These are phyloP conservation scores for Zygosaccharomyces gambellarensis DNA, from an alignment of 805 yeast species.

Conservation along the genomic window DNA sequence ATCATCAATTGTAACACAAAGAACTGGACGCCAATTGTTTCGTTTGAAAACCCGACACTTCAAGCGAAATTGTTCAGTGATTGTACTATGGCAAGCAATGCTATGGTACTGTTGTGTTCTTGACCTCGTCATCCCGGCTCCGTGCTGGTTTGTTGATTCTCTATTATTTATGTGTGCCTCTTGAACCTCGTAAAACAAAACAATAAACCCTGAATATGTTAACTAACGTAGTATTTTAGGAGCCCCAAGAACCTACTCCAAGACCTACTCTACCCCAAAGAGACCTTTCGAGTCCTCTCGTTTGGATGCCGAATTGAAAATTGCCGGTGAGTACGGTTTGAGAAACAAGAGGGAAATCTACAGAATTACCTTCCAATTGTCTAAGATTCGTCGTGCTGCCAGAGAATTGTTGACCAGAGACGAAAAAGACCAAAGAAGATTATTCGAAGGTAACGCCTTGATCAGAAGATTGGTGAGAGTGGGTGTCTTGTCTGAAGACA, in stretches of 20 bases:
- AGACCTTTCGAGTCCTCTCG: slow-evolving; percentile 99
- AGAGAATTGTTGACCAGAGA: slow-evolving; percentile 99
- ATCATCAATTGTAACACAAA: neutral
- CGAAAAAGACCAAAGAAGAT: slow-evolving; percentile 99
- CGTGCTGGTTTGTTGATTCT: slow-evolving; percentile 6
- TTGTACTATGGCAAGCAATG: neutral
- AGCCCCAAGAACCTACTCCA: slow-evolving; percentile 99
- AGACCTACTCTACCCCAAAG: slow-evolving; percentile 99
- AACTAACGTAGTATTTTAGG: slow-evolving; percentile 42
- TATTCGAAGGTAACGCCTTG: slow-evolving; percentile 99
- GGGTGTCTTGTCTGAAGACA: slow-evolving; percentile 98
- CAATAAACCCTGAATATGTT: neutral
- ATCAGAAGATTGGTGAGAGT: slow-evolving; percentile 99
- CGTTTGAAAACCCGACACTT: slow-evolving; percentile 88
- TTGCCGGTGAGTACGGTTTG: slow-evolving; percentile 99
- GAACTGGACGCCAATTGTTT: slow-evolving; percentile 27
- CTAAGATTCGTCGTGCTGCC: slow-evolving; percentile 99
- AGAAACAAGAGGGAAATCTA: slow-evolving; percentile 99
- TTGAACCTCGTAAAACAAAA: slow-evolving; percentile 12
- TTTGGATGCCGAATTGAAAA: slow-evolving; percentile 98
- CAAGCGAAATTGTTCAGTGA: slow-evolving; percentile 36
- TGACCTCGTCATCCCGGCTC: neutral
- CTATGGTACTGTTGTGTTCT: neutral
- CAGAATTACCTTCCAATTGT: slow-evolving; percentile 99
- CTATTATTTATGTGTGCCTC: slow-evolving; percentile 17